Conservation (phyloP, 2,329 filamentous ascomycete genomes). For the Sclerotinia borealis region DNA sequence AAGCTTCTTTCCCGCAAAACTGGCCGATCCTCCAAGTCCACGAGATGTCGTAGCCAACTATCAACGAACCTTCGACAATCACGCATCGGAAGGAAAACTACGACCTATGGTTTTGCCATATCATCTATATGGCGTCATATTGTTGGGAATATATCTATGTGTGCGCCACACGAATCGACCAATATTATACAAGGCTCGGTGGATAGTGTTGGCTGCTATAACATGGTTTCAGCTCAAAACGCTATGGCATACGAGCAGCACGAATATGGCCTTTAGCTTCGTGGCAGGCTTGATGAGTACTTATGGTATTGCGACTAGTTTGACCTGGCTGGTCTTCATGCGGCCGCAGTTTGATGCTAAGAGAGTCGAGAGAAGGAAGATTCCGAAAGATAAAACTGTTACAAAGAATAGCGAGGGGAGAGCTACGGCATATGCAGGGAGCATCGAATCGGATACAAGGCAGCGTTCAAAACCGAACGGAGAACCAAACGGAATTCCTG, state of each 20-base stretch:
- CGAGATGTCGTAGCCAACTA: slow-evolving; percentile 31
- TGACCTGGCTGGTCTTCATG: slow-evolving; percentile 47
- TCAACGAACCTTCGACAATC: slow-evolving; percentile 35
- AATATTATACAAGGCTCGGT: slow-evolving; percentile 46
- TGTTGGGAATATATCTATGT: slow-evolving; percentile 48
- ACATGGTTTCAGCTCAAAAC: slow-evolving; percentile 41
- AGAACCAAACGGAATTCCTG: slow-evolving; percentile 5
- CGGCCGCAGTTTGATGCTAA: slow-evolving; percentile 51
- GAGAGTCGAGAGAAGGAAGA: slow-evolving; percentile 35
- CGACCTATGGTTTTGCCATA: slow-evolving; percentile 49
- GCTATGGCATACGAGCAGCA: slow-evolving; percentile 40
- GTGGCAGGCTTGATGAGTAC: slow-evolving; percentile 42
- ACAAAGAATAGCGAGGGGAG: background rate
- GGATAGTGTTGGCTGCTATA: slow-evolving; percentile 43
- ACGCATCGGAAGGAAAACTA: slow-evolving; percentile 36
- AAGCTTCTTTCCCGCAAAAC: background rate
- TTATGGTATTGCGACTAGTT: slow-evolving; percentile 46
- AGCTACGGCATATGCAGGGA: background rate
- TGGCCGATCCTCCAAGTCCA: slow-evolving; percentile 16
- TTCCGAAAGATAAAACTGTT: background rate
- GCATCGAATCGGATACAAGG: background rate
- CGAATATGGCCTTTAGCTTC: slow-evolving; percentile 47
- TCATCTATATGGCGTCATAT: slow-evolving; percentile 40
- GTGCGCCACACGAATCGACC: slow-evolving; percentile 47
- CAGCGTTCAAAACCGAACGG: slow-evolving; percentile 14